Percentiles rank a stretch among this genome's conserved stretches.
These are phyloP conservation scores for Bipolaris sorokiniana DNA, from an alignment of 2,329 filamentous ascomycete genomes.

Conservation along the genomic window DNA sequence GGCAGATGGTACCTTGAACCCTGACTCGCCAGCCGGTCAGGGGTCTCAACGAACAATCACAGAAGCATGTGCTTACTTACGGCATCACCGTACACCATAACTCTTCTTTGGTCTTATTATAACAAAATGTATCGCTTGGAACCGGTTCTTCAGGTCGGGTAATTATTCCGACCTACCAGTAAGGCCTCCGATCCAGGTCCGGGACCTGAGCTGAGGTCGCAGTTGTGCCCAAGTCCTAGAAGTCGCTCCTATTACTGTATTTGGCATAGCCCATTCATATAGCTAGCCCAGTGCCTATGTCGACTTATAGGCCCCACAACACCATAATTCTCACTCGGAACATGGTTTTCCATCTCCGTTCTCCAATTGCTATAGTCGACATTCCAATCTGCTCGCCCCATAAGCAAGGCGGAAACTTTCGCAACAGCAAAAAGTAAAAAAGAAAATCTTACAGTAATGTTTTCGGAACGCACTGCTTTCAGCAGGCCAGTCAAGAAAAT, in stretches of 20 bases:
- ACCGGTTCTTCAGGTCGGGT: neutral
- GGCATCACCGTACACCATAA: neutral
- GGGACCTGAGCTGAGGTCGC: slow-evolving; percentile 3
- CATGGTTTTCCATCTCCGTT: neutral
- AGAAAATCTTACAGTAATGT: neutral
- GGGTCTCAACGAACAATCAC: neutral
- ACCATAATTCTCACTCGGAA: neutral
- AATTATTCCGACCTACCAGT: slow-evolving; percentile 11
- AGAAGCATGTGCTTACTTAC: neutral
- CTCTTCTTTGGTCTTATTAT: neutral
- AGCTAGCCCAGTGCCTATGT: neutral
- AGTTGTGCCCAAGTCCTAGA: slow-evolving; percentile 1
- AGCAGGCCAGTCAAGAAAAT: neutral
- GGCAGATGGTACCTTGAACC: neutral
- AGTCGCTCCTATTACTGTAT: slow-evolving; percentile 12
- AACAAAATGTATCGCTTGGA: neutral
- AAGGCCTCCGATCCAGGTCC: slow-evolving; percentile 5
- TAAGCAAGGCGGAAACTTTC: neutral
- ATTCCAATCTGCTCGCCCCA: neutral
- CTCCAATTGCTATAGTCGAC: neutral
- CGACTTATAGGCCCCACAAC: slow-evolving; percentile 1
- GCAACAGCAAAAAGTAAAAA: neutral
- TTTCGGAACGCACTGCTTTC: neutral
- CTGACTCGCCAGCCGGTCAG: slow-evolving; percentile 4
- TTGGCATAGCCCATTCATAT: neutral